phyloP scores from a whole-genome alignment of 768 basidiomycete genomes.

The Saitozyma podzolica region DNA sequence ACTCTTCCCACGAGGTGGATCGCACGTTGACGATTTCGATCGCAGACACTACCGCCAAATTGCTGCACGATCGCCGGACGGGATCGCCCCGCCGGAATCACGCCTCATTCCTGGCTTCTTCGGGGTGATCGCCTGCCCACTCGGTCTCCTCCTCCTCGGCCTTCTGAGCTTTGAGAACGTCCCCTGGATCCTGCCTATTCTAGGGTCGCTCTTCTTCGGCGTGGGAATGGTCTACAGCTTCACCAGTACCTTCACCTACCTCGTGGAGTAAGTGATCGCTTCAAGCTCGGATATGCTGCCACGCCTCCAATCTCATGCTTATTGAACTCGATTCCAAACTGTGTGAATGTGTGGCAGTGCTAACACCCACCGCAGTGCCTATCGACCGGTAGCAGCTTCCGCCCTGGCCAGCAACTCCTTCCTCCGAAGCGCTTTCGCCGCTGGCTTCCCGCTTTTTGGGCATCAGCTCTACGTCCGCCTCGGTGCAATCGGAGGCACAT shows the following conservation, averaged over 20 bases:
- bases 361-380: conserved; percentile 24
- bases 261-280: conserved; percentile 36
- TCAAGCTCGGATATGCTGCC: not conserved
- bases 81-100: conserved; percentile 64
- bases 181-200: conserved; percentile 59
- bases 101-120: conserved; percentile 67
- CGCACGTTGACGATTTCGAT: not conserved
- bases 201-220: conserved; percentile 59
- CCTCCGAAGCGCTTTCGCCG: conserved; percentile 57
- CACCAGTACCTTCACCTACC: conserved; percentile 60
- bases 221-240: conserved; percentile 60
- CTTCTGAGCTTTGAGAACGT: conserved; percentile 59
- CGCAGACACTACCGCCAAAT: conserved; percentile 18
- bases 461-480: conserved; percentile 59
- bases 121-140: conserved; percentile 66
- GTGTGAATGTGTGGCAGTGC: no score
- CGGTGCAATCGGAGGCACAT: conserved; percentile 71
- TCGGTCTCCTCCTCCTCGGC: conserved; percentile 63
- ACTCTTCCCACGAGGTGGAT: not conserved
- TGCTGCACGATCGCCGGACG: conserved; percentile 29
- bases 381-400: conserved; percentile 48
- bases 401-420: conserved; percentile 70
- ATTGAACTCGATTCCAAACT: no score
- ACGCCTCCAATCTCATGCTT: no score
- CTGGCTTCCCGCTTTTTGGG: conserved; percentile 58